These are phyloP conservation scores for Daphne laureola DNA, from an alignment of 441 rosid genomes.

Conservation along the genomic window DNA sequence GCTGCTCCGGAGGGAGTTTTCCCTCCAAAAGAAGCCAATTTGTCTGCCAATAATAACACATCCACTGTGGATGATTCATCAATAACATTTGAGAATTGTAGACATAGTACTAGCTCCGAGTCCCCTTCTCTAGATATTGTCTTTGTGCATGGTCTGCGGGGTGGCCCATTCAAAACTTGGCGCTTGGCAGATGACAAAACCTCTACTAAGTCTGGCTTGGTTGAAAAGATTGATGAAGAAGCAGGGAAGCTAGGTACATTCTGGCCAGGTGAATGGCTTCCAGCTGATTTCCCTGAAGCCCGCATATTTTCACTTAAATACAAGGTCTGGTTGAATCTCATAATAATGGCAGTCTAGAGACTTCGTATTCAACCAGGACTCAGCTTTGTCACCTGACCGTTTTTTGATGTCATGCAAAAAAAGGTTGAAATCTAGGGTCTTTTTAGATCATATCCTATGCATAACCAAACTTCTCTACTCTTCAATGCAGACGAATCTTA, in stretches of 20 bases:
- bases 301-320: conserved; percentile 85
- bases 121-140: conserved; percentile 73
- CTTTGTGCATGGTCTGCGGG: conserved; percentile 92
- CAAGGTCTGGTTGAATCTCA: conserved; percentile 57
- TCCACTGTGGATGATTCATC: conserved; percentile 19
- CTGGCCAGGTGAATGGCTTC: conserved; percentile 99
- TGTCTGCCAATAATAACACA: conserved; percentile 18
- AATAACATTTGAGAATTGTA: conserved; percentile 28
- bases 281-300: conserved; percentile 76
- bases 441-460: conserved; percentile 13
- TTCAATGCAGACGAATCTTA: conserved; percentile 78
- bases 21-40: conserved; percentile 26
- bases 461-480: conserved; percentile 10
- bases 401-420: conserved; percentile 3
- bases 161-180: conserved; percentile 98
- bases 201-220: conserved; percentile 91
- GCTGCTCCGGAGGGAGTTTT: conserved; percentile 21
- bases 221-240: conserved; percentile 96
- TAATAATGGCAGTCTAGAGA: conserved; percentile 2
- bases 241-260: conserved; percentile 95
- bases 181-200: conserved; percentile 81
- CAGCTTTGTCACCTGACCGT: conserved; percentile 9
- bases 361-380: not conserved
- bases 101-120: conserved; percentile 24
- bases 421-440: conserved; percentile 2